Percentiles rank a stretch among this genome's conserved stretches.
Conservation (phyloP, 2,329 filamentous ascomycete genomes). For the Diaporthe sp. region DNA sequence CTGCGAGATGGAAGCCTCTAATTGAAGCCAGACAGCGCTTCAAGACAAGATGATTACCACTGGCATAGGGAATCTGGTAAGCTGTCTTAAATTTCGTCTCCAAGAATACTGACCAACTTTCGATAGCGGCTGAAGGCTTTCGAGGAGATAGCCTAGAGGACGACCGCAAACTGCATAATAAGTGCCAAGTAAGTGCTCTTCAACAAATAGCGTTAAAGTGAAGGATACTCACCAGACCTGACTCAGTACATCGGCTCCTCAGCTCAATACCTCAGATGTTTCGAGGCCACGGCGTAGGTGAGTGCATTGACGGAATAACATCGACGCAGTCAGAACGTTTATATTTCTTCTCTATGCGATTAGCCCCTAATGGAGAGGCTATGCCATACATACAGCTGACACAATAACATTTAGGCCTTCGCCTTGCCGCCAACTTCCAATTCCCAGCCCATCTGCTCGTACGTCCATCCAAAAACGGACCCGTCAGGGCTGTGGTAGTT, state of each 20-base stretch:
- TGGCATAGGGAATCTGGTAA: no score
- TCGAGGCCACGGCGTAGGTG: not conserved
- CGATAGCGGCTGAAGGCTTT: not conserved
- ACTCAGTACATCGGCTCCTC: not conserved
- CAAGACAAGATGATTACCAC: not conserved
- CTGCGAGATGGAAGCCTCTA: not conserved
- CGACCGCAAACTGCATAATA: no score
- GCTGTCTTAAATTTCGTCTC: not conserved
- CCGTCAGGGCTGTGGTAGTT: constrained; percentile 28
- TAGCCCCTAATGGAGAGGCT: not conserved
- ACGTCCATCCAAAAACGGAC: constrained; percentile 37
- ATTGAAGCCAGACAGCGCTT: not conserved
- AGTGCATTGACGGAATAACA: not conserved
- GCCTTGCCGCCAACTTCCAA: constrained; percentile 4
- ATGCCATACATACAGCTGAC: not conserved
- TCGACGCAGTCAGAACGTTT: not conserved
- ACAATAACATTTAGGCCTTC: constrained; percentile 1
- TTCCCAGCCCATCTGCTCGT: constrained; percentile 40
- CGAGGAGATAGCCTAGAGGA: not conserved
- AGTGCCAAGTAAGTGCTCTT: not conserved
- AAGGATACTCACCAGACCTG: not conserved
- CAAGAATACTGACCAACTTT: not conserved
- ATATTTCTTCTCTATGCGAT: not conserved
- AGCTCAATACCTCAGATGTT: no score
- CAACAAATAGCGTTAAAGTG: not conserved